Evolutionary conservation across 805 yeast genomes (phyloP).

Genomic region (Nakazawaea anatomiae): DNA sequence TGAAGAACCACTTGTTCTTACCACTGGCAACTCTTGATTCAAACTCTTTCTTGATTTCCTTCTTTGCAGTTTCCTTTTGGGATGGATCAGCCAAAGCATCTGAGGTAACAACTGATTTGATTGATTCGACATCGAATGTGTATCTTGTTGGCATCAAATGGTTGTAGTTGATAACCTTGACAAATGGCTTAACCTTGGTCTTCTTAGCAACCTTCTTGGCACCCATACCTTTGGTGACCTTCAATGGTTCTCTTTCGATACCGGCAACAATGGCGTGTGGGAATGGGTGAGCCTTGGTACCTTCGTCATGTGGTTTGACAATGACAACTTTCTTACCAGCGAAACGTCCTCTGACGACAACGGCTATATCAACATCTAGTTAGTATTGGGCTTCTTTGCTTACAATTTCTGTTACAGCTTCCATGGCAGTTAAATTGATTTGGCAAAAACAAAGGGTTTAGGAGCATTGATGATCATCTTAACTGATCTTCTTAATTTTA

Average conservation of each 20-base stretch:
- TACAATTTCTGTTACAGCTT: too few relatives aligned
- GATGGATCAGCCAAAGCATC: slow-evolving; percentile 97
- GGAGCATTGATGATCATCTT: too few relatives aligned
- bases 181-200: slow-evolving; percentile 98
- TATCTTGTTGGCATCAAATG: slow-evolving; percentile 99
- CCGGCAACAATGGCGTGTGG: slow-evolving; percentile 99
- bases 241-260: slow-evolving; percentile 96
- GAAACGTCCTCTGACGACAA: slow-evolving; percentile 99
- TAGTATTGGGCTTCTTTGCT: neutral
- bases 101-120: slow-evolving; percentile 85
- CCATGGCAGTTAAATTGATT: too few relatives aligned
- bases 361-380: slow-evolving; percentile 49
- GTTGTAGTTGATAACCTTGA: slow-evolving; percentile 99
- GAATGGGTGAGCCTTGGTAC: slow-evolving; percentile 97
- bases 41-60: slow-evolving; percentile 97
- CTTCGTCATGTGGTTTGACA: slow-evolving; percentile 97
- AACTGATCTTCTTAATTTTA: too few relatives aligned
- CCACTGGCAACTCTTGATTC: slow-evolving; percentile 99
- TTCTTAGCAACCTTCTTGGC: slow-evolving; percentile 96
- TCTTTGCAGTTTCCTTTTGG: slow-evolving; percentile 98
- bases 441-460: too few relatives aligned
- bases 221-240: slow-evolving; percentile 92
- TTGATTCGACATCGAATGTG: slow-evolving; percentile 92
- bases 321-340: slow-evolving; percentile 99
- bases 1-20: slow-evolving; percentile 99